Conservation (phyloP, 139 green algal genomes). For the Coelastrella sp. region DNA sequence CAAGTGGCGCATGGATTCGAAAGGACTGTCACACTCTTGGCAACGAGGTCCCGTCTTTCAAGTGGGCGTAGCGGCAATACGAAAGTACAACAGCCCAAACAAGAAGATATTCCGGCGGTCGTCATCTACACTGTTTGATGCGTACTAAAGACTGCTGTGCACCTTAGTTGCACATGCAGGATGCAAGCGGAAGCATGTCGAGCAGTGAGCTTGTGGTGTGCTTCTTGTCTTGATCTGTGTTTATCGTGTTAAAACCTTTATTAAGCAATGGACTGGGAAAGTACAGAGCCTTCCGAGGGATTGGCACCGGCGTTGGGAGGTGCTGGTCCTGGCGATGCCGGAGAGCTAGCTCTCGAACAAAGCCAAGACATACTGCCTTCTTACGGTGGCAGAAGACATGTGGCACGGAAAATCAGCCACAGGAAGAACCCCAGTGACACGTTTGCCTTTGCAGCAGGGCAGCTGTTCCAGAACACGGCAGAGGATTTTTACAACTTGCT, state of each 20-base stretch:
- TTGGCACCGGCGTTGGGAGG: background rate
- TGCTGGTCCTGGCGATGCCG: background rate
- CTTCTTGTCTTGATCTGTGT: too few relatives aligned
- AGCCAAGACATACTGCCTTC: too few relatives aligned
- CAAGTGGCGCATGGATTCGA: too few relatives aligned
- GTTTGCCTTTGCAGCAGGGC: slow-evolving; percentile 51
- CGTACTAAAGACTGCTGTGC: background rate
- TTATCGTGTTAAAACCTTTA: too few relatives aligned
- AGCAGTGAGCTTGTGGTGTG: too few relatives aligned
- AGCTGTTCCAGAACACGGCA: slow-evolving; percentile 39
- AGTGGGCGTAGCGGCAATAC: too few relatives aligned
- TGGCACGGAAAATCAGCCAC: slow-evolving; percentile 39
- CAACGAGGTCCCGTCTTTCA: background rate
- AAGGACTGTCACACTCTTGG: background rate
- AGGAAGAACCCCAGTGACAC: slow-evolving; percentile 48
- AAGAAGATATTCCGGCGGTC: too few relatives aligned
- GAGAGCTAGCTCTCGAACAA: background rate
- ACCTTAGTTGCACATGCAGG: background rate
- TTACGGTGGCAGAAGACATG: background rate
- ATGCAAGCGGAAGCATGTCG: too few relatives aligned
- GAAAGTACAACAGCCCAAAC: too few relatives aligned
- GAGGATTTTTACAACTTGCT: slow-evolving; percentile 29
- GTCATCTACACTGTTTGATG: too few relatives aligned
- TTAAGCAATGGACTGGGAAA: background rate
- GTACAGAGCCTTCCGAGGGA: background rate